Evolutionary conservation across 768 basidiomycete species (phyloP), one percentile per base, ranked within the genome.

Genomic region (Leccinum broughii): DNA sequence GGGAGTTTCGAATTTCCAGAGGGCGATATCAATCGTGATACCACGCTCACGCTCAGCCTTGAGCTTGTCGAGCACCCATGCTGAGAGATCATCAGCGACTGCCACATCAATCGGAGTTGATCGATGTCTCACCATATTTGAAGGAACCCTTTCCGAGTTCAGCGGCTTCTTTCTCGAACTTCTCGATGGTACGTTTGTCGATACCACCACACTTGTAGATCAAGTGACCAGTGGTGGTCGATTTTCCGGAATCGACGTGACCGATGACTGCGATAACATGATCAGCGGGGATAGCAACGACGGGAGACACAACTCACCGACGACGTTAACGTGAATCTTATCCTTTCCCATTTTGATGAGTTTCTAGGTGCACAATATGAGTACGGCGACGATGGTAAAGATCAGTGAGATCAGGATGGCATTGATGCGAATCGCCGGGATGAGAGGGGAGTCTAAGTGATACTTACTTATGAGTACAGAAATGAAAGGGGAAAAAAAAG

Each of bases 131-230:
- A 94, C 93, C 93, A 80, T 95, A 95, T 79, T 94, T 93, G 86
- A 93, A 97, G 77, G 93, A 93, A 78, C 95, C 94, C 85, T 99
- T 99, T 77, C 97, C 97, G 76, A 99, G 92, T 78, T 99, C 97
- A 83, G 94, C 93, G 72, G 97, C 97, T 83, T 99, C 97, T 89
- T 99, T 99, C 87, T 99, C 97, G 85, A 98, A 98, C 85, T 98
- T 97, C 82, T 95, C 94, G 68, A 96, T 95, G 77, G 93, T 95
- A 88, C 94, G 94, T 87, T 98, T 99, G 79, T 99, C 97, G 84
- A 99, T 99, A 92, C 97, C 97, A 89, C 97, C 97, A 79, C 97
- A 99, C 89, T 99, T 97, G 93, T 98, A 98, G 89, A 98, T 98
- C 84, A 99, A 86, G 84, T 99, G 97, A 69, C 97, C 97, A 70